Conservation (phyloP, 2,329 filamentous ascomycete genomes). For the Kalmusia sp. region DNA sequence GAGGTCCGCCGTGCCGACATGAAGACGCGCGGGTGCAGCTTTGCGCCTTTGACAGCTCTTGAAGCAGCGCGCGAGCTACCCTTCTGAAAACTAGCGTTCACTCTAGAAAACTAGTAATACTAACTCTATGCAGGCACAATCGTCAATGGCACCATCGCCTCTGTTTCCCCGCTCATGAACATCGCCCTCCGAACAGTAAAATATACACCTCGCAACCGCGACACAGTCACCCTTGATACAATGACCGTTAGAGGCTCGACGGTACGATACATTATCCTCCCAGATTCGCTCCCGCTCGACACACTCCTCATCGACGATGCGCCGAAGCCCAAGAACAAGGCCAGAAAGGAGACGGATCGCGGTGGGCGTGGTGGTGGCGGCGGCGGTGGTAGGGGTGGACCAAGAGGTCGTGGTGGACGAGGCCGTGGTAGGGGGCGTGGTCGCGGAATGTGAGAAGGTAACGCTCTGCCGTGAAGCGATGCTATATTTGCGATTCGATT, state of each 20-base stretch:
- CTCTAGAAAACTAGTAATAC: not conserved
- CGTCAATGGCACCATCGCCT: slow-evolving; percentile 94
- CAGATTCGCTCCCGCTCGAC: slow-evolving; percentile 92
- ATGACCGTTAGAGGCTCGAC: slow-evolving; percentile 97
- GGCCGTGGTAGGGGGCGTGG: slow-evolving; percentile 52
- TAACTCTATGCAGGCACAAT: slow-evolving; percentile 74
- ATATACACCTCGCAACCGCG: slow-evolving; percentile 90
- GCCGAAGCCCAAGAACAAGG: slow-evolving; percentile 99
- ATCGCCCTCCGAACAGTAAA: slow-evolving; percentile 94
- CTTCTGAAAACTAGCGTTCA: not conserved
- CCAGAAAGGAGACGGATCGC: slow-evolving; percentile 81
- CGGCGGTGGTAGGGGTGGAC: slow-evolving; percentile 58
- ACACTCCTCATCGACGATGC: slow-evolving; percentile 95
- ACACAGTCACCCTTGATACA: slow-evolving; percentile 86
- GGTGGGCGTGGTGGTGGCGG: slow-evolving; percentile 55
- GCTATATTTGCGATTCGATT: not conserved
- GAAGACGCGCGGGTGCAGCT: not conserved
- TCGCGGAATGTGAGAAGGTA: slow-evolving; percentile 31
- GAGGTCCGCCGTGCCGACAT: not conserved
- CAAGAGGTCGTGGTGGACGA: slow-evolving; percentile 56
- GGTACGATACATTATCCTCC: slow-evolving; percentile 95
- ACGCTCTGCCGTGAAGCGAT: not conserved
- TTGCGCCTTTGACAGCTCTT: not conserved
- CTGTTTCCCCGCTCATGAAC: slow-evolving; percentile 98
- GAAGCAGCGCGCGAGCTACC: slow-evolving; percentile 4